Base-by-base conservation (phyloP, 2,329 filamentous ascomycete species). In the Microcyclosporella mali region DNA sequence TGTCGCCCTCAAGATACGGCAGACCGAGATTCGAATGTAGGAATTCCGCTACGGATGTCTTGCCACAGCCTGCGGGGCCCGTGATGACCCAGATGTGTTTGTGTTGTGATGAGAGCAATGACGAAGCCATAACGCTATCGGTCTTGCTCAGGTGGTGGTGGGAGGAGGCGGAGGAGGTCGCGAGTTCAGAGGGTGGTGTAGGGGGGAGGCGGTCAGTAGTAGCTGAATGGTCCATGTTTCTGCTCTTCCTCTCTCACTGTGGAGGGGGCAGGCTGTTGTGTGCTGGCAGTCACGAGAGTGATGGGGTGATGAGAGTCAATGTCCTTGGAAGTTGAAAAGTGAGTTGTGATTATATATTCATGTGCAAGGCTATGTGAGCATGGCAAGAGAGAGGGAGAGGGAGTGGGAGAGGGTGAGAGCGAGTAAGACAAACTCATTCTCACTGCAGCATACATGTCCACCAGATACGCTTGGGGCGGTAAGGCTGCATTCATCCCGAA, bases 31-130 rank as follows among this genome's bases (percentile, higher is more conserved):
- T 60, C 12, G 65, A 53, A 6, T 70, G 62, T 9, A 77, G 61
- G 37, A 65, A 63, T 43, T 69, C 66, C 11, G 71, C 72, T 31
- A 74, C 66, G 6, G 71, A 74, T 45, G 68, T 75, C 63, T 77
- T 77, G 19, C 73, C 73, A 49, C 72, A 74, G 28, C 73, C 73
- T 39, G 72, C 72, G 15, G 72, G 72, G 4, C 73, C 73, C 15
- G 71, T 73, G 19, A 76, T 68, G 50, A 75, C 68, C 59, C 71
- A 70, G 43, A 74, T 71, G 59, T 73, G 70, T 50, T 70, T 66
- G 45, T 69, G 65, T 33, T 15, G 29, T 41, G 27, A 31, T 39
- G 4, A 33, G 28, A 32, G 25, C 17, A 17, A 21, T 25, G 8
- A 37, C 28, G 32, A 41, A n/a, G 21, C 14, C n/a, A 27, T 15